phyloP scores from a whole-genome alignment of 805 yeast species.

The Saccharomycopsis javanensis region DNA sequence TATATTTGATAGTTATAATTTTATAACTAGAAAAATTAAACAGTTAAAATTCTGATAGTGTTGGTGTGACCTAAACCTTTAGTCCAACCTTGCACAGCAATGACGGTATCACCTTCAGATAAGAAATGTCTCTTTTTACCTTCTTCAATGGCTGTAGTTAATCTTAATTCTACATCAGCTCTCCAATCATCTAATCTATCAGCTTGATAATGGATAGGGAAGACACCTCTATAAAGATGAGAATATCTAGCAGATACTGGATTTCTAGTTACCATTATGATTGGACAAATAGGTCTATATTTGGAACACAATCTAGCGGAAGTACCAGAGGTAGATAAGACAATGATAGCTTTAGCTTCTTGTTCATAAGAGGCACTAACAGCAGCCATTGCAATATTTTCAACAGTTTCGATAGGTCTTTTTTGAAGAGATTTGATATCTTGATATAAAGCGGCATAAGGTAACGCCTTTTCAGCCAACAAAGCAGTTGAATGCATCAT shows the following conservation, averaged over 20 bases:
- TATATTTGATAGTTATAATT: too few relatives aligned
- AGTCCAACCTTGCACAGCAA: slow-evolving; percentile 98
- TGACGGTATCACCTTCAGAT: slow-evolving; percentile 77
- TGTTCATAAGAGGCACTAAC: slow-evolving; percentile 95
- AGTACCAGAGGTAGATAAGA: slow-evolving; percentile 87
- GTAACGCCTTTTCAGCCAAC: slow-evolving; percentile 93
- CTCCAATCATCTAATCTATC: slow-evolving; percentile 70
- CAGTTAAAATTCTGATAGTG: slow-evolving; percentile 87
- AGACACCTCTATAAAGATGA: slow-evolving; percentile 97
- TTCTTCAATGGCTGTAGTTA: slow-evolving; percentile 84
- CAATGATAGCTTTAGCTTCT: slow-evolving; percentile 92
- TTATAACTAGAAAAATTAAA: slow-evolving; percentile 40
- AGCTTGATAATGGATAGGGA: slow-evolving; percentile 81
- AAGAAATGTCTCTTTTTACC: slow-evolving; percentile 82
- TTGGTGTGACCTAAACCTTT: slow-evolving; percentile 98
- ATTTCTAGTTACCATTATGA: slow-evolving; percentile 96
- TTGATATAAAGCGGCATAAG: slow-evolving; percentile 74
- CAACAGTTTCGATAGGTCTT: slow-evolving; percentile 87
- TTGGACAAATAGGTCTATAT: slow-evolving; percentile 96
- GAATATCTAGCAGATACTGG: slow-evolving; percentile 86
- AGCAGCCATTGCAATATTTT: slow-evolving; percentile 95
- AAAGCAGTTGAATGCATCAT: slow-evolving; percentile 98
- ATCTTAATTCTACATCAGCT: slow-evolving; percentile 90
- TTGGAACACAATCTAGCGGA: slow-evolving; percentile 95
- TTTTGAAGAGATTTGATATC: slow-evolving; percentile 80